Evolutionary conservation across 768 basidiomycete species (phyloP).

Genomic region (Russula griseocarnosa): DNA sequence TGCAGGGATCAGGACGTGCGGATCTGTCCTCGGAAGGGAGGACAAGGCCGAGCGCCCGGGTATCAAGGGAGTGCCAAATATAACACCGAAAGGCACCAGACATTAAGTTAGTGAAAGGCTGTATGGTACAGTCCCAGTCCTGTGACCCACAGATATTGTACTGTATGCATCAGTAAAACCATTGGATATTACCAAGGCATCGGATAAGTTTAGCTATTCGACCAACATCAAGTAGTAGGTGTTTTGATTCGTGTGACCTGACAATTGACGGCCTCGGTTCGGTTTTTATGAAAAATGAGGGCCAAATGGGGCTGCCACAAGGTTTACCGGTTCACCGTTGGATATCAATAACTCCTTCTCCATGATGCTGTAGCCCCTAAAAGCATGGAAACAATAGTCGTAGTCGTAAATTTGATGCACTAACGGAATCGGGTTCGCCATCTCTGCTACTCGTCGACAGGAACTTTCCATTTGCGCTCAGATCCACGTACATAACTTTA

Average conservation of each 20-base stretch:
- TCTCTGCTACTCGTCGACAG: not conserved
- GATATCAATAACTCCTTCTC: not conserved
- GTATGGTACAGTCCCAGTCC: not conserved
- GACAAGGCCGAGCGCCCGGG: not conserved
- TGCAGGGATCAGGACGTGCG: not conserved
- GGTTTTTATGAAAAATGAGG: not conserved
- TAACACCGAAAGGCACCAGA: not conserved
- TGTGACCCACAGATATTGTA: not conserved
- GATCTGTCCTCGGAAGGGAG: not conserved
- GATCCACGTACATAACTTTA: not conserved
- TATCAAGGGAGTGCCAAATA: too few relatives aligned
- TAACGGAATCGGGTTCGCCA: not conserved
- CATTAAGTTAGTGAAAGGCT: not conserved
- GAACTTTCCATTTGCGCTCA: not conserved
- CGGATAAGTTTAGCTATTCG: not conserved
- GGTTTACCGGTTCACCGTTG: not conserved
- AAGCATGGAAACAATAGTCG: not conserved
- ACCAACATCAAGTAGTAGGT: not conserved
- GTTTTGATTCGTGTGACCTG: not conserved
- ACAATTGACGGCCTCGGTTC: not conserved
- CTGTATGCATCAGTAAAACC: not conserved
- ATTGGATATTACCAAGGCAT: not conserved
- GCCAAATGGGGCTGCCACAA: not conserved
- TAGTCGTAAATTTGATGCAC: not conserved
- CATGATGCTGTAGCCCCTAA: conserved; percentile 1